Evolutionary conservation across 1,284 basidiomycete species (phyloP), one percentile per base, ranked within the genome.

Genomic region (Ceratobasidium papillatum): DNA sequence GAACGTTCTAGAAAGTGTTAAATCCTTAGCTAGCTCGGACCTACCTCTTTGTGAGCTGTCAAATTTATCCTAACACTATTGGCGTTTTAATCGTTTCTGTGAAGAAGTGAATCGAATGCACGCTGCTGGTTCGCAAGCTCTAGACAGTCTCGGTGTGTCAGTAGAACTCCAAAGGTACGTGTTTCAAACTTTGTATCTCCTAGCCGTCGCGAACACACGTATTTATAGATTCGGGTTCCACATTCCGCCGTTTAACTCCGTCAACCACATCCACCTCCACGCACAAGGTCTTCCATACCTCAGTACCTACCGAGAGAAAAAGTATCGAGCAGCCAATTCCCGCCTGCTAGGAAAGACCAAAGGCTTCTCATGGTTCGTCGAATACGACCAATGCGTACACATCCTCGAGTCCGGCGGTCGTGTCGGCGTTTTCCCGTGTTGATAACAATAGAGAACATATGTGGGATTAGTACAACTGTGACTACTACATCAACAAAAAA

Each of bases 191-290:
- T 22, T 3, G 11, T 45, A 11, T 5, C 49, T 11, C 14, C 11
- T 17, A 11, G 30, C 38, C 5, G 52, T 3, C 30, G 25, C 52
- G 30, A 61, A 17, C 34, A 22, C 54, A 9, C 58, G 14, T 30
- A 49, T 59, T 9, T 17, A 34, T 45, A 83, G 82, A 75, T 78
- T 81, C 36, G 83, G 83, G 12, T 84, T 81, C 68, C 84, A 84
- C 78, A 84, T 85, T 64, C 83, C 84, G 0, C 84, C 85, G 0
- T 83, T 84, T 78, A 82, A 81, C 54, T 83, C 82, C 17, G 84
- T 86, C 12, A 82, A 83, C 59, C 85, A 86, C 77, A 77, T 86
- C 12, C 85, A 86, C 76, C 78, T 86, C 17, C 85, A 86, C 78
- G 84, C 83, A 32, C 80, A 84, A n/a, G 80, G 81, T 11, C 80